phyloP scores from a whole-genome alignment of 208 protist genomes.

The Trypanosoma cruzi region DNA sequence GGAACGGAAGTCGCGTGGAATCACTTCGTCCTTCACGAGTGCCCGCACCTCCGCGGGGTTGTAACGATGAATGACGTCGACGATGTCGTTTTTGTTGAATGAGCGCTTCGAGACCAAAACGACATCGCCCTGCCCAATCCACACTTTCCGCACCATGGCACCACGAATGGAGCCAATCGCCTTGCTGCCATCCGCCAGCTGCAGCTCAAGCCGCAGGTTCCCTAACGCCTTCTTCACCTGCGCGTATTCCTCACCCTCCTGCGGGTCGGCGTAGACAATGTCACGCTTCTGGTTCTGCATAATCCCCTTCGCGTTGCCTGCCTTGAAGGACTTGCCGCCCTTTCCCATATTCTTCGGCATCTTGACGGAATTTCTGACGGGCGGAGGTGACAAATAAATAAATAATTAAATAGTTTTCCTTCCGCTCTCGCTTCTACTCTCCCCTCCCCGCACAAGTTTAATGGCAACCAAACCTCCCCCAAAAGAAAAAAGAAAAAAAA shows the following conservation, averaged over 20 bases:
- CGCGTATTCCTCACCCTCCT: slow-evolving; percentile 98
- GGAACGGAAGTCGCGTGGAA: slow-evolving; percentile 85
- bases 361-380: slow-evolving; percentile 19
- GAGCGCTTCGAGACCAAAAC: slow-evolving; percentile 80
- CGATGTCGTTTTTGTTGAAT: slow-evolving; percentile 82
- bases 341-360: slow-evolving; percentile 96
- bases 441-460: too few relatives aligned
- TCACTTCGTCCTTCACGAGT: slow-evolving; percentile 78
- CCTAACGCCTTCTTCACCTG: slow-evolving; percentile 97
- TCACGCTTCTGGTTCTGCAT: slow-evolving; percentile 97
- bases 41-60: slow-evolving; percentile 66
- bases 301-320: slow-evolving; percentile 93
- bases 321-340: slow-evolving; percentile 97
- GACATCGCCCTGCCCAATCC: slow-evolving; percentile 78
- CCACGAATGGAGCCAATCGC: slow-evolving; percentile 85
- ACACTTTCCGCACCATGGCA: slow-evolving; percentile 87
- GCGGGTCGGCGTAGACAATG: slow-evolving; percentile 93
- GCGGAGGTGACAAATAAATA: neutral
- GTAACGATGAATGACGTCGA: slow-evolving; percentile 88
- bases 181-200: slow-evolving; percentile 69
- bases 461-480: too few relatives aligned
- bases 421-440: neutral
- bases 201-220: slow-evolving; percentile 96
- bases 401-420: neutral
- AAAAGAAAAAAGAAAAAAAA: too few relatives aligned